phyloP scores from a whole-genome alignment of 495 filamentous ascomycete genomes.

The Penicillium atrosanguineum region DNA sequence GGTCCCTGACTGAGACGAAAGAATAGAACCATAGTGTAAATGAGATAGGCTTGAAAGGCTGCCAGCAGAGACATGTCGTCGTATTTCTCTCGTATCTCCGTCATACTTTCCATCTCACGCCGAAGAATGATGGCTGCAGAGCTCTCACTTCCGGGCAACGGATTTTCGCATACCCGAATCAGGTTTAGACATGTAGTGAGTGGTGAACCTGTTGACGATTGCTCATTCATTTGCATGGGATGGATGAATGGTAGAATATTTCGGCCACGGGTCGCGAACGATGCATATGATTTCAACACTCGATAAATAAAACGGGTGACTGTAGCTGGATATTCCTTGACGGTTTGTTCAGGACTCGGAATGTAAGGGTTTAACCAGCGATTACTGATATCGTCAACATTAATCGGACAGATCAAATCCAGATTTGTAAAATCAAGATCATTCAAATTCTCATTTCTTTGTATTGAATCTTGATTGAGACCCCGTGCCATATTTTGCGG shows the following conservation, averaged over 20 bases:
- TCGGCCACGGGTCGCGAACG: conserved; percentile 34
- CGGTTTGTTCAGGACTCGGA: conserved; percentile 34
- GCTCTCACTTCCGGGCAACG: conserved; percentile 37
- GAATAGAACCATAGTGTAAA: conserved; percentile 45
- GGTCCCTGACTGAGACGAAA: conserved; percentile 29
- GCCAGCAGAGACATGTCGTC: conserved; percentile 37
- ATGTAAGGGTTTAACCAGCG: conserved; percentile 48
- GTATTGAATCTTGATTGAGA: not conserved
- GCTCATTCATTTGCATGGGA: conserved; percentile 24
- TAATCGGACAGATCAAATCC: conserved; percentile 41
- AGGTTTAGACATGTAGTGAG: conserved; percentile 46
- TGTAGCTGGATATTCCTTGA: conserved; percentile 35
- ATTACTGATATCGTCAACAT: conserved; percentile 43
- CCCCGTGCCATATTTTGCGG: no score
- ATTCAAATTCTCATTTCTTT: not conserved
- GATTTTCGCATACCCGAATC: conserved; percentile 39
- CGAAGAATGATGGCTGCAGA: conserved; percentile 30
- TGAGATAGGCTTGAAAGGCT: conserved; percentile 49
- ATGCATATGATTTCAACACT: conserved; percentile 43
- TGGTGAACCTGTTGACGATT: conserved; percentile 17
- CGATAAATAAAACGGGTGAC: conserved; percentile 38
- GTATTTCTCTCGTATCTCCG: conserved; percentile 27
- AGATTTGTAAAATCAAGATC: conserved; percentile 21
- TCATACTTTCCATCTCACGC: conserved; percentile 39
- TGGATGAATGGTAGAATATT: conserved; percentile 43